Conservation (phyloP, 2,329 filamentous ascomycete genomes). For the Claviceps humidiphila region DNA sequence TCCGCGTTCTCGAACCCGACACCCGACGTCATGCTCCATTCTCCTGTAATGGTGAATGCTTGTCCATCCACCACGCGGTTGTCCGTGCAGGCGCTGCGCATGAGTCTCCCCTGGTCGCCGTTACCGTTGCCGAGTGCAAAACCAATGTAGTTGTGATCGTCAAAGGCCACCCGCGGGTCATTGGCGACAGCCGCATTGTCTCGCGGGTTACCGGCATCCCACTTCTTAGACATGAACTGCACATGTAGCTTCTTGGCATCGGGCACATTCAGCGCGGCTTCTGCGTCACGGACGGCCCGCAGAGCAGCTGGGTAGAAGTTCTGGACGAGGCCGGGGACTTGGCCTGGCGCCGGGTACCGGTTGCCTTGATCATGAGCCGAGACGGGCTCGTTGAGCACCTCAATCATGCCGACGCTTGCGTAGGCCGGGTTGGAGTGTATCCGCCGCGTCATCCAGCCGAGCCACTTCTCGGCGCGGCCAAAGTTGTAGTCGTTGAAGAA, state of each 20-base stretch:
- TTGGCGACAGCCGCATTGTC: conserved; percentile 5
- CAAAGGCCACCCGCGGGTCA: conserved; percentile 37
- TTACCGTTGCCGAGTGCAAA: conserved; percentile 4
- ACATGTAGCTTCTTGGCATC: conserved; percentile 26
- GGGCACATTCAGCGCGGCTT: conserved; percentile 8
- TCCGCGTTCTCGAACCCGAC: conserved; percentile 27
- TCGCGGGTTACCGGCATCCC: conserved; percentile 32
- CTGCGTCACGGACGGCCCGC: conserved; percentile 12
- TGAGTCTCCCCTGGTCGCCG: conserved; percentile 10
- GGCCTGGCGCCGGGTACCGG: conserved; percentile 13
- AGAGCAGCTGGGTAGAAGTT: conserved; percentile 13
- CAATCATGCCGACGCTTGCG: conserved; percentile 44
- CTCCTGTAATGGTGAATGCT: conserved; percentile 35
- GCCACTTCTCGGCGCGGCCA: conserved; percentile 37
- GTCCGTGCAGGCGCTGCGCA: conserved; percentile 28
- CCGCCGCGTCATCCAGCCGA: conserved; percentile 40
- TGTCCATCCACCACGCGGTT: conserved; percentile 25
- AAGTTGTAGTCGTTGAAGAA: conserved; percentile 46
- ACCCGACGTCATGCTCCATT: conserved; percentile 39
- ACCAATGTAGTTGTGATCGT: conserved; percentile 40
- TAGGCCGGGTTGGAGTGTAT: conserved; percentile 37
- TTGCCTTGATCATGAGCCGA: conserved; percentile 9
- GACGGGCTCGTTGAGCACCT: conserved; percentile 37
- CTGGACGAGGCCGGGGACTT: conserved; percentile 10
- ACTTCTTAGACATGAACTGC: conserved; percentile 33